Evolutionary conservation across 2,329 filamentous ascomycete genomes (phyloP).

Genomic region (Alternaria arbusti): DNA sequence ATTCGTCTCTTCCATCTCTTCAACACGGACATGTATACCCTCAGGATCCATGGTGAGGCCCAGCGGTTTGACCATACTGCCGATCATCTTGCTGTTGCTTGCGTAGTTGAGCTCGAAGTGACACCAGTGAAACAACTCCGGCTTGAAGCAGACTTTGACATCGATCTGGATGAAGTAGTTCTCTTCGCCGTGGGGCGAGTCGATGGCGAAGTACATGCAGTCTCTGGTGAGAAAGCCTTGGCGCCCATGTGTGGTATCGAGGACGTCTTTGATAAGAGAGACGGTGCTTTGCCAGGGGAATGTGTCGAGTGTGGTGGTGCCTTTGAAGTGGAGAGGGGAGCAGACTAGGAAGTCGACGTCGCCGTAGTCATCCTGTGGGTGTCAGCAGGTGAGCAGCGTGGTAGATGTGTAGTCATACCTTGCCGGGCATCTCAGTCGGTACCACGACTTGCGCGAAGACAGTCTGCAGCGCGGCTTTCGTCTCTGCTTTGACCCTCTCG

Average conservation of each 20-base stretch:
- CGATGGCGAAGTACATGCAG: slow-evolving; percentile 35
- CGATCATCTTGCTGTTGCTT: slow-evolving; percentile 31
- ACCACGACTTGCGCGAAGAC: slow-evolving; percentile 35
- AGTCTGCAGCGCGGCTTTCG: slow-evolving; percentile 13
- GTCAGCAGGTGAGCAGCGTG: neutral
- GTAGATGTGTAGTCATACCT: slow-evolving; percentile 11
- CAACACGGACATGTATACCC: slow-evolving; percentile 32
- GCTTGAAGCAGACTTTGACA: slow-evolving; percentile 30
- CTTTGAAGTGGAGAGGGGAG: slow-evolving; percentile 10
- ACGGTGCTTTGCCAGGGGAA: slow-evolving; percentile 23
- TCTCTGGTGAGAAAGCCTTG: slow-evolving; percentile 18
- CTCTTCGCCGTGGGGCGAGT: slow-evolving; percentile 1
- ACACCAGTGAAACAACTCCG: slow-evolving; percentile 28
- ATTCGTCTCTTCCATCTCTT: slow-evolving; percentile 32
- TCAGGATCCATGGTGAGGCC: slow-evolving; percentile 31
- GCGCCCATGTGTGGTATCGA: slow-evolving; percentile 25
- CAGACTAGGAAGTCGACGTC: slow-evolving; percentile 36
- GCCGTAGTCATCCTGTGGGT: slow-evolving; percentile 16
- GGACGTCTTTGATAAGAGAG: slow-evolving; percentile 15
- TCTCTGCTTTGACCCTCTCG: slow-evolving; percentile 15
- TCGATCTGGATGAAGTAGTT: slow-evolving; percentile 33
- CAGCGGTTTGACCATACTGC: slow-evolving; percentile 34
- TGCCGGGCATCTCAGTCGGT: slow-evolving; percentile 32
- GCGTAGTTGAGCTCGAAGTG: slow-evolving; percentile 31
- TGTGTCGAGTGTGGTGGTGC: neutral